Evolutionary conservation across 73 alveolate species (phyloP).

Genomic region (Symbiodinium pilosum): DNA sequence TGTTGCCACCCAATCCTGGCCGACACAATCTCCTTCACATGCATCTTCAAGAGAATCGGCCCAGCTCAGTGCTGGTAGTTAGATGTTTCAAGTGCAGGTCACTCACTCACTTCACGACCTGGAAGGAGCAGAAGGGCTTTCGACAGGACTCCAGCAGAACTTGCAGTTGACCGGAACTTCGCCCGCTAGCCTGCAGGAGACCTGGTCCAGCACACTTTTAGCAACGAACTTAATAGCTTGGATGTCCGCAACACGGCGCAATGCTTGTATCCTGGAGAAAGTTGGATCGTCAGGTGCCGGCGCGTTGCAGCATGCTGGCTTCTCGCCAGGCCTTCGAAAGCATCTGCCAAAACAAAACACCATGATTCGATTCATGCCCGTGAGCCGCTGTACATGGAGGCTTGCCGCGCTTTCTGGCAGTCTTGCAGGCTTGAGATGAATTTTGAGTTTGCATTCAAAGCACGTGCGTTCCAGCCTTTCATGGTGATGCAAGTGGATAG

Average conservation of each 20-base stretch:
- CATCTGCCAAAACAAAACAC: neutral
- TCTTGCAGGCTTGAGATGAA: conserved; percentile 35
- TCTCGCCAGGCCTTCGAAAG: conserved; percentile 39
- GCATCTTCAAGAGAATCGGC: too few relatives aligned
- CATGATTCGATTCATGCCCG: too few relatives aligned
- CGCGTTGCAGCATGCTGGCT: conserved; percentile 51
- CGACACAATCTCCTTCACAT: too few relatives aligned
- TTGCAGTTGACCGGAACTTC: too few relatives aligned
- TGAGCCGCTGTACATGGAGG: neutral
- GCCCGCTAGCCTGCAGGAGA: neutral
- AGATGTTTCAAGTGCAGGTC: too few relatives aligned
- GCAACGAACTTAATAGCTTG: neutral
- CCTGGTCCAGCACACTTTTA: neutral
- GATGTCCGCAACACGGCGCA: neutral
- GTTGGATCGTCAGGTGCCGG: neutral
- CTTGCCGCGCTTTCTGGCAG: conserved; percentile 32
- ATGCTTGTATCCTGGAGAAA: neutral
- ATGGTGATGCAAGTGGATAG: neutral
- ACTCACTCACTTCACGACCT: too few relatives aligned
- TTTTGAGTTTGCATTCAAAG: too few relatives aligned
- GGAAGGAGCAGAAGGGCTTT: too few relatives aligned
- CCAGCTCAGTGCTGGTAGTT: too few relatives aligned
- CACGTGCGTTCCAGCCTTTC: too few relatives aligned
- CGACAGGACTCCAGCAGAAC: too few relatives aligned
- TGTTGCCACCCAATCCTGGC: too few relatives aligned